phyloP scores from a whole-genome alignment of 441 rosid species.

The Syzygium syzygioides region DNA sequence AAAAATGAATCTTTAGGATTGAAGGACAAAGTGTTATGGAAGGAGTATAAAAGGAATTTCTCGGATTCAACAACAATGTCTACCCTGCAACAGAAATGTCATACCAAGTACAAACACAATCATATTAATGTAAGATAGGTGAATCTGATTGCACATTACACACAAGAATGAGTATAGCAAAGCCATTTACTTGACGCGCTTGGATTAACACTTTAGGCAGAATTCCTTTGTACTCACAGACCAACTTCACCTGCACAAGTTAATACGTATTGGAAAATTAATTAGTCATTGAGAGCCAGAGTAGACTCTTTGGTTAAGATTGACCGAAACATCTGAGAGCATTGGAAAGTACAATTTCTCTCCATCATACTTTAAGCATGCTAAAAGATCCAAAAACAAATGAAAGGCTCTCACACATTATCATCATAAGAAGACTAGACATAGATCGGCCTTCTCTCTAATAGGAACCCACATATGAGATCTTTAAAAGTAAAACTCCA shows the following conservation, averaged over 20 bases:
- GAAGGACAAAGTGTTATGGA: not conserved
- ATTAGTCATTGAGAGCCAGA: not conserved
- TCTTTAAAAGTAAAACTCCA: not conserved
- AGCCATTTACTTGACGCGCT: slow-evolving; percentile 60
- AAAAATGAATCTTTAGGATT: not conserved
- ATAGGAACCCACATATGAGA: not conserved
- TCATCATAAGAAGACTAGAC: not conserved
- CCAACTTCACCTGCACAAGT: slow-evolving; percentile 54
- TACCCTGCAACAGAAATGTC: not conserved
- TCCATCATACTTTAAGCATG: not conserved
- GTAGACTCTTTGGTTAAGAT: not conserved
- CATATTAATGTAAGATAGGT: not conserved
- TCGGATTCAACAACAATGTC: not conserved
- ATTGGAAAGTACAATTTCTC: not conserved
- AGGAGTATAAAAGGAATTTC: not conserved
- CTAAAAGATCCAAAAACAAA: not conserved
- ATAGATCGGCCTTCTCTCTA: not conserved
- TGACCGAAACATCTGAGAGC: not conserved
- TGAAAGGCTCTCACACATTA: not conserved
- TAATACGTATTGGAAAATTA: not conserved
- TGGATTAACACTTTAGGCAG: slow-evolving; percentile 78
- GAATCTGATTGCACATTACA: not conserved
- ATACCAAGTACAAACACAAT: not conserved
- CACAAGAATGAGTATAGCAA: not conserved
- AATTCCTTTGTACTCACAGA: slow-evolving; percentile 67